These are phyloP conservation scores for thale cress (Arabidopsis thaliana) DNA, from an alignment of 345 rosid genomes.

Conservation along the genomic window DNA sequence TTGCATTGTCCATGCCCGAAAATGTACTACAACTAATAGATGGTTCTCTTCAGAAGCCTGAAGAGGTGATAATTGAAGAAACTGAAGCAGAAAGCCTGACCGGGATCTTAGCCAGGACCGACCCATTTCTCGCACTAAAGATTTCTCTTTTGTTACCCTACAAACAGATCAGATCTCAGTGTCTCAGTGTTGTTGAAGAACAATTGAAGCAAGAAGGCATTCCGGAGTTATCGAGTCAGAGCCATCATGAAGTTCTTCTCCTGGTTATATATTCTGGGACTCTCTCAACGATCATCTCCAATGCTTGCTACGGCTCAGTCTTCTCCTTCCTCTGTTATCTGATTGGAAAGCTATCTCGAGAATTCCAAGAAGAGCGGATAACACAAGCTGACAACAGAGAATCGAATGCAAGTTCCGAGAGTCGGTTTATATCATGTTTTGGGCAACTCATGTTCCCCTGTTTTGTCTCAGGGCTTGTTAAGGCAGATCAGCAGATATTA, in stretches of 20 bases:
- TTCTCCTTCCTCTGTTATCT: slow-evolving; percentile 74
- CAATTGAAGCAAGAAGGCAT: slow-evolving; percentile 66
- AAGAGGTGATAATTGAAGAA: slow-evolving; percentile 62
- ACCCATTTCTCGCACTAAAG: slow-evolving; percentile 63
- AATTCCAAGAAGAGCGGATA: slow-evolving; percentile 63
- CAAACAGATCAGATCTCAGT: slow-evolving; percentile 55
- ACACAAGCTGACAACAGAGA: slow-evolving; percentile 36
- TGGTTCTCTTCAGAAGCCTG: slow-evolving; percentile 58
- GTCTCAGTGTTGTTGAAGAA: slow-evolving; percentile 64
- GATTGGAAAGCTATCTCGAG: slow-evolving; percentile 70
- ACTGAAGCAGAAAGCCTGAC: slow-evolving; percentile 59
- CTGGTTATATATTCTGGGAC: slow-evolving; percentile 70
- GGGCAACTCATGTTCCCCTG: slow-evolving; percentile 68
- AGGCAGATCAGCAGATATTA: slow-evolving; percentile 68
- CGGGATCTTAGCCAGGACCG: slow-evolving; percentile 39
- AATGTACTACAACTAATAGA: slow-evolving; percentile 66
- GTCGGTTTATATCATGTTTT: slow-evolving; percentile 47
- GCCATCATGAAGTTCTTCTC: slow-evolving; percentile 58
- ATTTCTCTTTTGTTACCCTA: slow-evolving; percentile 77
- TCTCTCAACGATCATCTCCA: slow-evolving; percentile 53
- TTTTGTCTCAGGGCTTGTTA: slow-evolving; percentile 74
- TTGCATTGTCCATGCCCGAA: slow-evolving; percentile 45
- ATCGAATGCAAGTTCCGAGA: slow-evolving; percentile 35
- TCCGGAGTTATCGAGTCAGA: slow-evolving; percentile 50
- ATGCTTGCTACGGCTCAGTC: slow-evolving; percentile 53